Evolutionary conservation across 2,329 filamentous ascomycete genomes (phyloP).

Genomic region (Aspergillus uvarum): DNA sequence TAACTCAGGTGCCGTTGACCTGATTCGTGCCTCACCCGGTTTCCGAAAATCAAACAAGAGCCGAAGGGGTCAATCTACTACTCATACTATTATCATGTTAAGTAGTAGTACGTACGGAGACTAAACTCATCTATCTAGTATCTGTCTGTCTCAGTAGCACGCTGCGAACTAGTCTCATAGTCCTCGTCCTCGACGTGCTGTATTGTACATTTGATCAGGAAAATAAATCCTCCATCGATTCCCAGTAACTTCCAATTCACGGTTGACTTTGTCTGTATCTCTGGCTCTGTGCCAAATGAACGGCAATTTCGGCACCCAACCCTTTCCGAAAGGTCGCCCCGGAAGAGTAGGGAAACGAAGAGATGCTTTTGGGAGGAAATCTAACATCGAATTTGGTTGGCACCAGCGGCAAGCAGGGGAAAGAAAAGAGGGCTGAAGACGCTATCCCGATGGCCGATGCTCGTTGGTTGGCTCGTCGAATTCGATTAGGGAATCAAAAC

Average conservation of each 20-base stretch:
- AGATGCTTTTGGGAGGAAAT: not conserved
- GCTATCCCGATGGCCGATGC: slow-evolving; percentile 15
- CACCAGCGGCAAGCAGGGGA: slow-evolving; percentile 25
- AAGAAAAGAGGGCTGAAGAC: slow-evolving; percentile 18
- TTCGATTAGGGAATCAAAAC: not conserved
- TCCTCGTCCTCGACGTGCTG: not conserved
- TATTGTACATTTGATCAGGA: not conserved
- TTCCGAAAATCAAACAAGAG: slow-evolving; percentile 18
- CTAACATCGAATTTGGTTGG: slow-evolving; percentile 21
- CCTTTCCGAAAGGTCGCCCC: slow-evolving; percentile 24
- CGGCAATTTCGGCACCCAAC: slow-evolving; percentile 21
- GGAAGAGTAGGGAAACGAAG: slow-evolving; percentile 13
- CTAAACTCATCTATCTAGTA: slow-evolving; percentile 1
- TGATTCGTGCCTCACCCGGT: slow-evolving; percentile 24
- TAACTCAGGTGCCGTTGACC: slow-evolving; percentile 19
- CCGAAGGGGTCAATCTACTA: slow-evolving; percentile 10
- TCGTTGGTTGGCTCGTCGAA: slow-evolving; percentile 11
- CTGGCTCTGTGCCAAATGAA: slow-evolving; percentile 16
- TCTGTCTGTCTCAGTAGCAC: not conserved
- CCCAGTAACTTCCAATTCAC: not conserved
- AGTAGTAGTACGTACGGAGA: not conserved
- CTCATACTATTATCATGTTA: too few species aligned
- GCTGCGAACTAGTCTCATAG: not conserved
- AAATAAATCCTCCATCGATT: not conserved
- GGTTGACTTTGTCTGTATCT: slow-evolving; percentile 11